Conservation (phyloP, 75 land plant genomes). For the Cupressus sempervirens region DNA sequence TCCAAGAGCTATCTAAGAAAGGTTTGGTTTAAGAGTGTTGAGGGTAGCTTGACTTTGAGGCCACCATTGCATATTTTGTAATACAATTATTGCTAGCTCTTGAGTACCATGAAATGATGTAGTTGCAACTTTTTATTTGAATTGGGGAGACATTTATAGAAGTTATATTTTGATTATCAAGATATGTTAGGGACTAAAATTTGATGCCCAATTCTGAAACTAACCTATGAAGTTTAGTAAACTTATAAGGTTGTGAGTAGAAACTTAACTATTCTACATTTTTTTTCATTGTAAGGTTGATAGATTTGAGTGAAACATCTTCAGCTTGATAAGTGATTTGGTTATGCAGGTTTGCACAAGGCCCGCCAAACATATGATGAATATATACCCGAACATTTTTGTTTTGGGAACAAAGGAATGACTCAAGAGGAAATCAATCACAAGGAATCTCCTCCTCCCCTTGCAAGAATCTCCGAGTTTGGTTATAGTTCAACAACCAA, state of each 20-base stretch:
- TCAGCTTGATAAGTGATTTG: background rate
- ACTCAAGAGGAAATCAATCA: constrained; percentile 19
- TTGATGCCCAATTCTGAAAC: background rate
- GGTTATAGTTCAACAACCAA: constrained; percentile 68
- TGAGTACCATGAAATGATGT: background rate
- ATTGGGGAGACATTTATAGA: background rate
- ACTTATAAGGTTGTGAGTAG: background rate
- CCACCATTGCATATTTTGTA: background rate
- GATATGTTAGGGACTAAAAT: background rate
- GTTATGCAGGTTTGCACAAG: constrained; percentile 6
- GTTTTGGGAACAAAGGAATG: constrained; percentile 30
- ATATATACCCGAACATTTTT: constrained; percentile 32
- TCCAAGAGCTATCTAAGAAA: too few species aligned
- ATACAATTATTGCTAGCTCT: background rate
- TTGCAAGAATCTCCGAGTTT: constrained; percentile 26
- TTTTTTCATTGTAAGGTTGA: background rate
- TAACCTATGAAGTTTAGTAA: background rate
- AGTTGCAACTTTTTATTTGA: background rate
- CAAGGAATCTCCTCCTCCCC: constrained; percentile 11
- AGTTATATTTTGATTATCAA: background rate
- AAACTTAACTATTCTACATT: background rate
- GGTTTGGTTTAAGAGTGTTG: too few species aligned
- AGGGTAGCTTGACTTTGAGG: background rate
- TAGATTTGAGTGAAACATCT: background rate
- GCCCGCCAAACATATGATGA: constrained; percentile 1